Base-by-base conservation (phyloP, 768 basidiomycete species). In the Tremella fuciformis region DNA sequence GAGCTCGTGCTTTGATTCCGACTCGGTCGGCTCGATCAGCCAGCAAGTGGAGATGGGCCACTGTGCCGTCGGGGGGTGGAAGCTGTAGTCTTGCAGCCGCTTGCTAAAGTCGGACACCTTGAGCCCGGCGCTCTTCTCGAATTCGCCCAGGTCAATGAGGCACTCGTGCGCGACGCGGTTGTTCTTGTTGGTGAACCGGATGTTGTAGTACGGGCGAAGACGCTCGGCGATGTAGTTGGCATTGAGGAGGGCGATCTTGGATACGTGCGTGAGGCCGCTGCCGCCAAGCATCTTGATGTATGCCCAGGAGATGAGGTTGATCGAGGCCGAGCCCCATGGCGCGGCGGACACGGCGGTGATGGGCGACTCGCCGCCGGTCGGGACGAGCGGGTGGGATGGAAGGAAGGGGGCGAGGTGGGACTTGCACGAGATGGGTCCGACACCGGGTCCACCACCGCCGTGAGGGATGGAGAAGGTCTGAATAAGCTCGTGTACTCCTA, bases 201-300 rank as follows among this genome's bases (percentile, higher is more conserved):
- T 78, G 57, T 80, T 90, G 77, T 97, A 98, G 76, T 91, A 84
- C 15, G 83, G 84, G 49, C 86, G 83, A 34, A 99, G 84, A 48
- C 91, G 84, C 69, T 86, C 83, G 18, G 93, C 92, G 84, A 97
- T 96, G 78, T 98, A 99, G 78, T 99, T 99, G 50, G 96, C 96
- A 71, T 86, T 97, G 42, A 99, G 83, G 26, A 99, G 82, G 1
- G 96, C 91, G 26, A 89, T 79, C 67, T 88, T 88, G 2, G 92
- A 88, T 0, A 91, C 86, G 59, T 91, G 83, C 21, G 85, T 83
- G 24, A 99, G 83, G 7, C 96, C 96, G 55, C 84, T 80, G 8
- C 93, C 94, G 24, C 96, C 96, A n/a, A 99, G 84, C 96, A 99
- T 98, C 80, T 89, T 94, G 82, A 96, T 90, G 29, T 96, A 99